Evolutionary conservation across 1,284 basidiomycete species (phyloP).

Genomic region (Leccinum griseonigrum): DNA sequence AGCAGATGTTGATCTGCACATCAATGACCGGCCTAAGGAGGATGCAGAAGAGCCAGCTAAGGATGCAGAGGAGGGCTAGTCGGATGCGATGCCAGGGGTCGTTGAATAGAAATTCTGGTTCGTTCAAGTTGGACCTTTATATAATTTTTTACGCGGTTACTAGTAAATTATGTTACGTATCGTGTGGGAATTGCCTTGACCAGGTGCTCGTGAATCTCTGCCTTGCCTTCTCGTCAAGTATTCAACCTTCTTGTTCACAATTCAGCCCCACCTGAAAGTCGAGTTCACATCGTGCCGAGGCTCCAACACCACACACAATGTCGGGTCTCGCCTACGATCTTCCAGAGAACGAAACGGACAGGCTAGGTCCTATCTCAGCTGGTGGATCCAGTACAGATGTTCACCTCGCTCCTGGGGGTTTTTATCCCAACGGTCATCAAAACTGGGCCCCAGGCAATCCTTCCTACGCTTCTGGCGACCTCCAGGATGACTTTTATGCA

Average conservation of each 20-base stretch:
- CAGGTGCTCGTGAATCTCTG: neutral
- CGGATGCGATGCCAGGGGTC: constrained; percentile 17
- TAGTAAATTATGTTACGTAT: constrained; percentile 6
- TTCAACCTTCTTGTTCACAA: neutral
- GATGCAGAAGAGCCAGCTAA: constrained; percentile 2
- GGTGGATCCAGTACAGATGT: constrained; percentile 6
- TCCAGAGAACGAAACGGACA: constrained; percentile 17
- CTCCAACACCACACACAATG: constrained; percentile 18
- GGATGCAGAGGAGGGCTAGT: neutral
- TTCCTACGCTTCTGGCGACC: constrained; percentile 7
- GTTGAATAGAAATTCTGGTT: constrained; percentile 14
- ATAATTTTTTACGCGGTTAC: constrained; percentile 5
- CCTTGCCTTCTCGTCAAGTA: neutral
- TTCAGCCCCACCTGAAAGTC: constrained; percentile 1
- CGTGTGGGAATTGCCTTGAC: constrained; percentile 18
- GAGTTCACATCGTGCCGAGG: neutral
- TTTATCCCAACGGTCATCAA: constrained; percentile 5
- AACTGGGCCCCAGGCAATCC: constrained; percentile 4
- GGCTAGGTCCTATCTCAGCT: constrained; percentile 5
- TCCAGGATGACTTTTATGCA: constrained; percentile 18
- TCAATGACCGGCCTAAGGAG: constrained; percentile 4
- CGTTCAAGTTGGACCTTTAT: neutral
- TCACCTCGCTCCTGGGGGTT: neutral
- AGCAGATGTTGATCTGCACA: constrained; percentile 8
- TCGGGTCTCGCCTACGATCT: constrained; percentile 32